Base-by-base conservation (phyloP, 2,329 filamentous ascomycete species). In the Cladorrhinum sp. region DNA sequence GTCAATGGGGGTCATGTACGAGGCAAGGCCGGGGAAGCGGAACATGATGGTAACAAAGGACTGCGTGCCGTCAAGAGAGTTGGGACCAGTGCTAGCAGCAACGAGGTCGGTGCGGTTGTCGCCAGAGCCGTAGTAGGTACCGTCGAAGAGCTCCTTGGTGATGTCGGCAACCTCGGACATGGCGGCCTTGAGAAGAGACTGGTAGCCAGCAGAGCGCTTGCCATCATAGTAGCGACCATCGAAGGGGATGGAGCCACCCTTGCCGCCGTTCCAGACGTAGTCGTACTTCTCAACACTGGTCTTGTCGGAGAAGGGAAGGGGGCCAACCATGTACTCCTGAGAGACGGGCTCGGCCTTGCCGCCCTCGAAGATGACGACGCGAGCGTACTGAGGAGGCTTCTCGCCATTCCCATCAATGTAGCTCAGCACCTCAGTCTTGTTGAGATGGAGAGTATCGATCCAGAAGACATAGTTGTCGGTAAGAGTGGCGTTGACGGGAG, bases 271-370 rank as follows among this genome's bases (percentile, higher is more conserved):
- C 70, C 76, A 78, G 18, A 73, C 69, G 65, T 78, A 79, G 55
- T 76, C 74, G 10, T 80, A 69, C 50, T 74, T 73, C 57, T 74
- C 65, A 24, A 77, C 68, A 16, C 65, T 74, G 4, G 77, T 79
- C 18, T 72, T 63, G 20, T 65, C 57, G 7, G 68, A 70, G 2
- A 81, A 71, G 1, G 80, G 80, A 2, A 82, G 72, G 1, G 80
- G 80, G 0, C 80, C 79, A 26, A 82, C 74, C 72, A 79, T 78
- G 64, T 77, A 81, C 63, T 82, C 79, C 59, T 80, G 76, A 4
- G 75, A 77, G 26, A 77, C 73, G 1, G 79, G 78, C 12, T 75
- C 72, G 3, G 66, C 63, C 51, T 75, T 77, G 0, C 75, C 77
- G 10, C 77, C 76, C 60, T 79, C 73, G 48, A 79, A 78, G 46